Evolutionary conservation across 179 eudicot species (phyloP).

Genomic region (Beta corolliflora): DNA sequence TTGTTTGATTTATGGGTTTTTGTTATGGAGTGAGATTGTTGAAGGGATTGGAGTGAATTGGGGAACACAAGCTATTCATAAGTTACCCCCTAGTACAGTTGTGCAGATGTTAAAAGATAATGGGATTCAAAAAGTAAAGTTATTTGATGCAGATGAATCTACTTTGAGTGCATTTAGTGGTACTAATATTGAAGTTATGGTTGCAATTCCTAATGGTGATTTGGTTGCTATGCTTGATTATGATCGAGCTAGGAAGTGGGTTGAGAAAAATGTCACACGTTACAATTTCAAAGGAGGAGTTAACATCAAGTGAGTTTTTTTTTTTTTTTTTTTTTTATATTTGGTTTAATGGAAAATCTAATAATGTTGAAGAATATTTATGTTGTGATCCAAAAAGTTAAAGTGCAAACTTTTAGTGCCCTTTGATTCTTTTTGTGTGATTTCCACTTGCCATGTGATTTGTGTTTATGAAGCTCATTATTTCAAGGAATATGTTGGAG

Average conservation of each 20-base stretch:
- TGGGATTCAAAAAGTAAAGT: constrained; percentile 76
- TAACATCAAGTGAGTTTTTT: constrained; percentile 61
- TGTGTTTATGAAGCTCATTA: constrained; percentile 7
- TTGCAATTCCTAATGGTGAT: constrained; percentile 80
- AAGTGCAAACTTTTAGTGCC: background rate
- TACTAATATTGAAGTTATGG: constrained; percentile 75
- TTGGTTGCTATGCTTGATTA: constrained; percentile 54
- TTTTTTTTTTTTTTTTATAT: background rate
- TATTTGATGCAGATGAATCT: constrained; percentile 73
- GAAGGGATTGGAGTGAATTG: constrained; percentile 78
- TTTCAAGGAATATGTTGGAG: constrained; percentile 13
- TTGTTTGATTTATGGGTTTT: constrained; percentile 21
- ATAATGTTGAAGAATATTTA: too few relatives aligned
- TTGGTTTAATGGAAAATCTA: too few relatives aligned
- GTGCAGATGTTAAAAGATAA: constrained; percentile 81
- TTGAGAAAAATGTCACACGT: constrained; percentile 56
- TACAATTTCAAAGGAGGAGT: constrained; percentile 78
- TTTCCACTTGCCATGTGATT: constrained; percentile 30
- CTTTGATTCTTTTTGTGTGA: background rate
- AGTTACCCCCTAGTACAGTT: constrained; percentile 55
- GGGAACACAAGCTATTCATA: constrained; percentile 81
- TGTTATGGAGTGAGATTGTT: constrained; percentile 23
- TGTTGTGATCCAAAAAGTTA: background rate
- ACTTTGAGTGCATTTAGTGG: constrained; percentile 75
- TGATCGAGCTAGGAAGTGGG: constrained; percentile 67